Evolutionary conservation across 495 filamentous ascomycete species (phyloP).

Genomic region (Penicillium odoratum): DNA sequence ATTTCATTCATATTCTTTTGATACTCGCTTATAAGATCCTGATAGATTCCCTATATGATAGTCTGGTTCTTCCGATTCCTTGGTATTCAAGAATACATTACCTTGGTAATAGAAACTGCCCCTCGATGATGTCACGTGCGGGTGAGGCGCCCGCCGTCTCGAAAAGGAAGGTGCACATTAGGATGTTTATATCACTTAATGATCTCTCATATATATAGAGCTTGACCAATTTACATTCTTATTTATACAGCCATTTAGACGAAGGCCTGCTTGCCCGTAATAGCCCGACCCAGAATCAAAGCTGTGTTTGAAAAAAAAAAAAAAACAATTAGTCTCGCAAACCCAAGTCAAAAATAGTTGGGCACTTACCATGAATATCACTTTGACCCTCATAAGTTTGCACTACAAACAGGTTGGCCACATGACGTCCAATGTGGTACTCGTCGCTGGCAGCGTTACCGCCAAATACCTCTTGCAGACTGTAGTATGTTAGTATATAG

Average conservation of each 20-base stretch:
- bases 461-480: constrained; percentile 92
- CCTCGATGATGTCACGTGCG: constrained; percentile 38
- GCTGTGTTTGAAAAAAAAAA: constrained; percentile 35
- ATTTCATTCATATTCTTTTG: not conserved
- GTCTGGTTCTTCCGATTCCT: not conserved
- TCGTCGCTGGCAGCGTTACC: constrained; percentile 97
- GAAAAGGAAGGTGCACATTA: constrained; percentile 17
- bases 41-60: no score
- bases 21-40: not conserved
- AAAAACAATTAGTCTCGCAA: constrained; percentile 17
- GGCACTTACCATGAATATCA: constrained; percentile 84
- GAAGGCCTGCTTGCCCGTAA: constrained; percentile 71
- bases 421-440: constrained; percentile 91
- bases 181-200: not conserved
- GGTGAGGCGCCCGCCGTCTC: constrained; percentile 22
- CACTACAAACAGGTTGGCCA: constrained; percentile 94
- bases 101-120: constrained; percentile 11
- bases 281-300: constrained; percentile 68
- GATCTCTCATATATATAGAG: not conserved
- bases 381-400: constrained; percentile 98
- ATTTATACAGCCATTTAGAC: constrained; percentile 33
- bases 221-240: not conserved
- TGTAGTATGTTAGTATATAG: constrained; percentile 30
- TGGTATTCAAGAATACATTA: constrained; percentile 4
- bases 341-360: constrained; percentile 8